A percentile compares a stretch with the other conserved stretches of the same genome.
Evolutionary conservation across 345 rosid species (phyloP).

Genomic region (Anacardium occidentale): DNA sequence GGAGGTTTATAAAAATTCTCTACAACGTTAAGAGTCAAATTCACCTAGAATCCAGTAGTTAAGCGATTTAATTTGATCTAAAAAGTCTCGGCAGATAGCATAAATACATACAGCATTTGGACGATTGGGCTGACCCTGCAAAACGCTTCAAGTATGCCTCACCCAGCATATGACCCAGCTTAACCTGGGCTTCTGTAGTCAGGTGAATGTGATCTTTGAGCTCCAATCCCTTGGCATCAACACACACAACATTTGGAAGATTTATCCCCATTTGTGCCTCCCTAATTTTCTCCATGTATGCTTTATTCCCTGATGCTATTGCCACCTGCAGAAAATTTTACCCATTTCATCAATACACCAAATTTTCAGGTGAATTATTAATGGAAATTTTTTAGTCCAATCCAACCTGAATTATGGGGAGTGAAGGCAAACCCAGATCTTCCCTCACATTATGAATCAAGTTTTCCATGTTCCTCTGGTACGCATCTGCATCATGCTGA

Average conservation of each 20-base stretch:
- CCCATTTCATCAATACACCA: too few species aligned
- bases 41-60: background rate
- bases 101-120: background rate
- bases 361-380: too few species aligned
- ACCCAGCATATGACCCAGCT: conserved; percentile 72
- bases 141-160: conserved; percentile 54
- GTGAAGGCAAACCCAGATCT: conserved; percentile 66
- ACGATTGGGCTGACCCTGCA: background rate
- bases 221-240: conserved; percentile 74
- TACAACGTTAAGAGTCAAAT: background rate
- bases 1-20: too few species aligned
- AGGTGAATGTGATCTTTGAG: conserved; percentile 77
- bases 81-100: background rate
- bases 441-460: conserved; percentile 54
- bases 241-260: conserved; percentile 57
- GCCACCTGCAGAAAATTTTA: conserved; percentile 53
- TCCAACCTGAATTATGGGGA: conserved; percentile 72
- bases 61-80: background rate
- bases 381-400: too few species aligned
- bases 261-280: conserved; percentile 64
- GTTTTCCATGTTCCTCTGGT: conserved; percentile 56
- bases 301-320: conserved; percentile 61
- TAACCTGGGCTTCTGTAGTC: conserved; percentile 64
- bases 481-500: conserved; percentile 58
- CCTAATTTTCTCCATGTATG: conserved; percentile 63